Conservation (phyloP, 176 grass and related monocot genomes). For the Carex pumila region DNA sequence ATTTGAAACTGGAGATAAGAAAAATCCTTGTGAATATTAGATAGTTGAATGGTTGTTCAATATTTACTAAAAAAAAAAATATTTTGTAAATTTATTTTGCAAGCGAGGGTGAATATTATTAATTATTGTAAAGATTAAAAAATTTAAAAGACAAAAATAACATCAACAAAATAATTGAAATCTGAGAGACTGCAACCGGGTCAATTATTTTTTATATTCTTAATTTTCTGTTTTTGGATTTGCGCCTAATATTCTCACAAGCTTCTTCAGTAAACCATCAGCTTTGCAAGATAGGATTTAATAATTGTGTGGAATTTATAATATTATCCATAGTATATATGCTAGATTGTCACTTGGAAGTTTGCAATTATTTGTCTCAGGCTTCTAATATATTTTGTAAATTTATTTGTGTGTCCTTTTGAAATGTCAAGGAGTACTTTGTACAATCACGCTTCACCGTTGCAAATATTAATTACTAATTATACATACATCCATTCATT, state of each 20-base stretch:
- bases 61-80: no score
- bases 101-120: no score
- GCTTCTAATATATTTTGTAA: background rate
- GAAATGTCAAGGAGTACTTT: background rate
- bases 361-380: background rate
- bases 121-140: no score
- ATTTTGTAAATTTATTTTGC: no score
- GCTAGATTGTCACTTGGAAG: background rate
- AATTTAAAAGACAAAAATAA: no score
- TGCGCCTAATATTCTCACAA: background rate
- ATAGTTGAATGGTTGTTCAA: no score
- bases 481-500: background rate
- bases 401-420: background rate
- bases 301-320: background rate
- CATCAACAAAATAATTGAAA: background rate
- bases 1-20: no score
- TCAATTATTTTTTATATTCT: background rate
- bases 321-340: background rate
- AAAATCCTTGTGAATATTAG: no score
- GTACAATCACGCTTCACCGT: background rate
- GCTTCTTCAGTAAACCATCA: background rate
- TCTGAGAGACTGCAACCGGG: background rate
- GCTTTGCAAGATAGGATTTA: background rate
- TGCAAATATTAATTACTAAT: background rate
- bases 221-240: background rate